Evolutionary conservation across 208 protist species (phyloP), one percentile per base, ranked within the genome.

Genomic region (Leishmania arabica): DNA sequence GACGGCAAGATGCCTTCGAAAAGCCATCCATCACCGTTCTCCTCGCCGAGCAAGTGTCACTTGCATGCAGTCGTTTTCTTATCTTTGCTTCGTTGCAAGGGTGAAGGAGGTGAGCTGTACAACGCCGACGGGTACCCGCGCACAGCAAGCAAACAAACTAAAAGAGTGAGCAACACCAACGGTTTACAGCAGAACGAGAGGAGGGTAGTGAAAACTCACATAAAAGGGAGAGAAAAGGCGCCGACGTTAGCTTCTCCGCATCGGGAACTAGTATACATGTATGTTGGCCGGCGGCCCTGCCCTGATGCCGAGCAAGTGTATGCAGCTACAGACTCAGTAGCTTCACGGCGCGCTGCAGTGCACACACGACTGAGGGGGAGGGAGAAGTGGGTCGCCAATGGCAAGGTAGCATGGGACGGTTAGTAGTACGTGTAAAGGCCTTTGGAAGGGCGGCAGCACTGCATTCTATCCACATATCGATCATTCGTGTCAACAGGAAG

Each of bases 381-480:
- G 27, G 45, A 53, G 24, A 73, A 45, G 42, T 34, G 11, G 27
- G n/a, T 31, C 2, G 47, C 8, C 54, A 31, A 37, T 34, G 19
- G 19, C 69, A 5, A 34, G 40, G 27, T 15, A 31, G 69, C 45
- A 45, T 54, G 40, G 45, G 24, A 53, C 21, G 24, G 68, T 78
- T 82, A 89, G 65, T 80, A 85, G 49, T 81, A 84, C 3, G 68
- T 45, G 60, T 85, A 88, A 11, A 93, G 64, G 19, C 90, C 90
- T 80, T 93, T 93, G 21, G 84, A 89, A 37, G 90, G 90, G 0
- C 90, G 84, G 74, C 85, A 84, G 77, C 86, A 90, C 71, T 89
- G 84, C 88, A 93, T 89, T 8, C 80, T 69, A 17, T 86, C 64
- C 31, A 93, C 78, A 75, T 85, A 93, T 45, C 58, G 76, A 62